Base-by-base conservation (phyloP, 2,329 filamentous ascomycete species). In the Pezicula neosporulosa region DNA sequence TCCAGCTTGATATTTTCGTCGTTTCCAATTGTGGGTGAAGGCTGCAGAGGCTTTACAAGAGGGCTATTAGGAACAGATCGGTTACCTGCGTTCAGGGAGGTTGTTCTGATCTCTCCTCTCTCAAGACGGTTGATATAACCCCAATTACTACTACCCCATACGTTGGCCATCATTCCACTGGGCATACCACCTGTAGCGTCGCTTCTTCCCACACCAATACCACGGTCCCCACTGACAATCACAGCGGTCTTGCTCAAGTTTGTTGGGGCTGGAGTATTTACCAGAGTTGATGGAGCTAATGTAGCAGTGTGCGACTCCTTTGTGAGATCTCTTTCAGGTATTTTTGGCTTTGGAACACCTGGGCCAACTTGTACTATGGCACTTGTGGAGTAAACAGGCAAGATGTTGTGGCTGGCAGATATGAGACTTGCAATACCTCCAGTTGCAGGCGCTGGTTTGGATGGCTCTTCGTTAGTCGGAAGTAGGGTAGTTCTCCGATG, bases 81-180 rank as follows among this genome's bases (percentile, higher is more conserved):
- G 49, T 55, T 58, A 8, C 51, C 45, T 12, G 48, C 45, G 28
- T 41, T 53, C n/a, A 54, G 28, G 2, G 53, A 37, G 12, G 64
- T 47, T 37, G 57, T 50, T 44, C 69, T 70, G 27, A 74, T 60
- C n/a, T 80, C 77, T 43, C 81, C 78, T 18, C 74, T 71, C 59
- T 80, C 80, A 35, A 87, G 66, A 33, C 78, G 76, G 58, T 87
- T 86, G 52, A 87, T 71, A 56, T 82, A 81, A 13, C 82, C 82
- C 89, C 91, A 96, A 44, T 91, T 86, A 51, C 84, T 87, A 63
- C 86, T 95, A 46, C 93, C 93, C 93, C 93, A 97, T 50, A 95
- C 81, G 66, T 97, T 97, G 30, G 92, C 92, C 75, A 96, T 82
- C 55, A 97, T 84, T 13, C 90, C 90, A 46, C 88, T 89, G 1